These are phyloP conservation scores for Rhynchospora pubera DNA, from an alignment of 176 grass and related monocot genomes.

Conservation along the genomic window DNA sequence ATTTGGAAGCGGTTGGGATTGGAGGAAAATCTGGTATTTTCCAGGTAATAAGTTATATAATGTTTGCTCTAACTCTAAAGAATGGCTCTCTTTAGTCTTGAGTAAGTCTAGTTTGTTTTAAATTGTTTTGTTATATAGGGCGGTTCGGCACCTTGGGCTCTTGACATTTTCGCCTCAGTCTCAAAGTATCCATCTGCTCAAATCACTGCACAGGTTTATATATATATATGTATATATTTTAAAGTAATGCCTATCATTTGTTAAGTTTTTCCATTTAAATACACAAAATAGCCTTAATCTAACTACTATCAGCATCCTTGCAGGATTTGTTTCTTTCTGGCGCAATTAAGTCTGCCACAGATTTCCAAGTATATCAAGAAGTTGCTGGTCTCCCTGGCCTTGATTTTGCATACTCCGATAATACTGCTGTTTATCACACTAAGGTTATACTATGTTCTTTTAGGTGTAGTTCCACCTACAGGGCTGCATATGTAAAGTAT, in stretches of 20 bases:
- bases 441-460: conserved; percentile 44
- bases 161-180: conserved; percentile 82
- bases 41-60: conserved; percentile 43
- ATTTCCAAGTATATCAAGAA: conserved; percentile 97
- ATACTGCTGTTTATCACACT: conserved; percentile 93
- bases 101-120: not conserved
- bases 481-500: not conserved
- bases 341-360: conserved; percentile 93
- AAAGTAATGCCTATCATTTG: not conserved
- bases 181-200: conserved; percentile 85
- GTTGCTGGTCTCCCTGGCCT: conserved; percentile 82
- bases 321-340: conserved; percentile 89
- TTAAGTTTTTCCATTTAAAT: not conserved
- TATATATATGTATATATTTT: not conserved
- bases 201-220: conserved; percentile 77
- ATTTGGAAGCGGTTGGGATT: conserved; percentile 96
- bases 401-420: conserved; percentile 95
- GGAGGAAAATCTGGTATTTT: conserved; percentile 85
- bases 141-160: conserved; percentile 70
- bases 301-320: not conserved
- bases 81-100: conserved; percentile 6
- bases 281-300: not conserved
- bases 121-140: conserved; percentile 31
- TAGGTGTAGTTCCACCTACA: not conserved
- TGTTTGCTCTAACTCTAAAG: conserved; percentile 11